Evolutionary conservation across 768 basidiomycete species (phyloP), one percentile per base, ranked within the genome.

Genomic region (Collybiopsis confluens): DNA sequence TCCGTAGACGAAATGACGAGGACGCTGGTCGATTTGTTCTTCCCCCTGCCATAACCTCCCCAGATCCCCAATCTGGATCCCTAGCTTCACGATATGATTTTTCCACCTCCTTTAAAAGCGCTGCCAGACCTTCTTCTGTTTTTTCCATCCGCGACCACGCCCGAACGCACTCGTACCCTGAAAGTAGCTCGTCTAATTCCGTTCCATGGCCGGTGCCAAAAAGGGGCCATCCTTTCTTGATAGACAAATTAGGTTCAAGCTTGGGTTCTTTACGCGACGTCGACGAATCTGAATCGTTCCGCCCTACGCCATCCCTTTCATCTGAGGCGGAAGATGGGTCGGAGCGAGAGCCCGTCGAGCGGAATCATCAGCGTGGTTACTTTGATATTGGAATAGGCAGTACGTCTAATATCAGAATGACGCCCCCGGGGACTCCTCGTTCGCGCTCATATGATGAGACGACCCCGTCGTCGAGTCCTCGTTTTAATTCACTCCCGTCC

Each of bases 331-430:
- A 73, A 40, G 69, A 69, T 18, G 47, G 57, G 5, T 61, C 70
- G 21, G 50, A 50, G 21, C 56, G 61, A 16, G 58, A 54, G 3
- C 59, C 62, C 35, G 37, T 55, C 24, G 56, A 49, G n/a, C 61
- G 83, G 50, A 76, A 83, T 57, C 86, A 86, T 63, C 75, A 75
- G 54, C 74, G 84, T 8, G 80, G 84, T 4, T 82, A 81, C 61
- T 75, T 80, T 52, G 81, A 85, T 56, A 55, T 70, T 24, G 58
- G 56, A 44, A 62, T 68, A 36, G 65, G 54, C 42, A 40, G 38
- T n/a, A 59, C 58, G 24, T 53, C 67, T 4, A 61, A 54, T 15
- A 52, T 80, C 53, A 75, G 70, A 56, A 67, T 64, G 59, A 83
- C 83, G 13, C 79, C 80, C 2, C 72, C 78, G 4, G 78, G 78